These are phyloP conservation scores for Aspergillus sp. DNA, from an alignment of 2,329 filamentous ascomycete species.

Conservation along the genomic window DNA sequence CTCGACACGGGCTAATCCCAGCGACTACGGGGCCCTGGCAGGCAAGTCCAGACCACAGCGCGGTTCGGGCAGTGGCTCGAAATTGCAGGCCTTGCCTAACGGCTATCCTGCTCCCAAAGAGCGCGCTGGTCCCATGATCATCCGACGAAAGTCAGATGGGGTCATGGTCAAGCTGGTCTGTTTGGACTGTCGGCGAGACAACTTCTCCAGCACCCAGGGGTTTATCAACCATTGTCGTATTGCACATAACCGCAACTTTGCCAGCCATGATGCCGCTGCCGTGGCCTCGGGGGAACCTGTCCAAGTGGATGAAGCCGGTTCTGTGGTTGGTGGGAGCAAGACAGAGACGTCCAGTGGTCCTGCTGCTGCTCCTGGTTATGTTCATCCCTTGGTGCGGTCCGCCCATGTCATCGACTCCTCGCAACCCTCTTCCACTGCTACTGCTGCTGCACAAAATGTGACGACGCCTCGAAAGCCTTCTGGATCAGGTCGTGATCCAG, in stretches of 20 bases:
- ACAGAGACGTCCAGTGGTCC: conserved; percentile 15
- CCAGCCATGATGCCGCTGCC: conserved; percentile 91
- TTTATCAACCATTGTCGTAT: conserved; percentile 99
- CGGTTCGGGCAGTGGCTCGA: conserved; percentile 50
- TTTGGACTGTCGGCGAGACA: conserved; percentile 75
- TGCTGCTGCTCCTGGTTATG: conserved; percentile 40
- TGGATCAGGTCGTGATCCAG: conserved; percentile 4
- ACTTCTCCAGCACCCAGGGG: conserved; percentile 95
- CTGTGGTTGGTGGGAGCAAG: conserved; percentile 35
- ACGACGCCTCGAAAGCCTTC: conserved; percentile 15
- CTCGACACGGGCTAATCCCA: conserved; percentile 66
- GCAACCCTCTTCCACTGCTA: not conserved
- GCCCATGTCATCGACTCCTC: conserved; percentile 36
- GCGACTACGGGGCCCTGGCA: conserved; percentile 44
- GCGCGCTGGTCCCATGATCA: conserved; percentile 71
- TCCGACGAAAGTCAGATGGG: conserved; percentile 75
- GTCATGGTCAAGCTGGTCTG: conserved; percentile 85
- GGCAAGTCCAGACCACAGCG: conserved; percentile 53
- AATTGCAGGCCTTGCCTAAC: conserved; percentile 60
- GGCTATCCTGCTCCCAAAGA: conserved; percentile 69
- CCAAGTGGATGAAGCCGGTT: conserved; percentile 55
- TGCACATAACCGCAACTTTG: conserved; percentile 84
- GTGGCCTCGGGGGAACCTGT: conserved; percentile 77
- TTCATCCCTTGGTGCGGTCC: conserved; percentile 54
- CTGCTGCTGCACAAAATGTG: conserved; percentile 8